Evolutionary conservation across 352 stramenopile genomes (phyloP), one percentile per base, ranked within the genome.

Genomic region (Pythium plurisporium): DNA sequence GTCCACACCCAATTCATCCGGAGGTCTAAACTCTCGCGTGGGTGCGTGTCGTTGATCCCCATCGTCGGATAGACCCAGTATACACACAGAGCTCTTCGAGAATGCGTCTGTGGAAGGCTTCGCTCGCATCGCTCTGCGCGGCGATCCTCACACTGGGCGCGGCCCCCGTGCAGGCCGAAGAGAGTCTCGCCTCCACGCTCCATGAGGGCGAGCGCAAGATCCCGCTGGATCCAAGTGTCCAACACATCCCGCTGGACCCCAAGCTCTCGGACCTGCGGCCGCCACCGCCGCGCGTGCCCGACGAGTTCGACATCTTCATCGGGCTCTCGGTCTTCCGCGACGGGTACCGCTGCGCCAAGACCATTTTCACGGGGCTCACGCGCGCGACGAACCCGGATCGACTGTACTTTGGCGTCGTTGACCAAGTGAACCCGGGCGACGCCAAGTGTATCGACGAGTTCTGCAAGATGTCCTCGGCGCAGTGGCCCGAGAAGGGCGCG

Each of bases 241-340:
- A 93, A 65, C 81, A 93, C 57, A 80, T 88, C 43, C 83, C 83
- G 26, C 64, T 88, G 8, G 56, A 72, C 12, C 41, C 64, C 0
- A 19, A 56, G 29, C 58, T 69, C 22, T 22, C 65, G 5, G 55
- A 80, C 8, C 54, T 90, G 41, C 75, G 79, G 4, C 83, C 83
- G 27, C 83, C 81, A 9, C 78, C 79, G 22, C 63, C 81, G 26
- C 75, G 76, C 43, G 69, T 87, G 33, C 74, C 79, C 11, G 42
- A 55, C 11, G 64, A 55, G n/a, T 84, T 77, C 56, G 71, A 90
- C 55, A 69, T 89, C 41, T 91, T 91, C 56, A 64, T 94, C 10
- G 84, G 84, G 0, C 67, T 92, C 33, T 92, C 84, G 33, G 79
- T 91, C 30, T 94, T 94, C 59, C 80, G 84, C 20, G 84, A 94